A percentile compares a stretch with the other conserved stretches of the same genome.
phyloP scores from a whole-genome alignment of 768 basidiomycete genomes.

The Cyclocybe aegerita region DNA sequence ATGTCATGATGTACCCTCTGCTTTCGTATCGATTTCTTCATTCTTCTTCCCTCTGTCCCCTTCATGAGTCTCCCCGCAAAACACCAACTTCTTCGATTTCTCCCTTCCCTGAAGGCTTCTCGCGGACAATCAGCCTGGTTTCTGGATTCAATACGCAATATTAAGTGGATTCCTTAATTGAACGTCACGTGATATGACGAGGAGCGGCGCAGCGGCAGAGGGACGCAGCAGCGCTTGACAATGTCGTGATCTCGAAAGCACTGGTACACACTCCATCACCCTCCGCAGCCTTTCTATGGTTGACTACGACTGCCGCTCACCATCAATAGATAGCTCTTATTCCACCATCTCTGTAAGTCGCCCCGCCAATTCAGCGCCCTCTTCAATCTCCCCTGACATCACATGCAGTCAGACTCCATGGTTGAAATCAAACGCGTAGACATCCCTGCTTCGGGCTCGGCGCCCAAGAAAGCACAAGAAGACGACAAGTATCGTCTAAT shows the following conservation, averaged over 20 bases:
- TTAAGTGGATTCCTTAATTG: not conserved
- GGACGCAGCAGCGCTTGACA: not conserved
- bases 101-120: too few relatives aligned
- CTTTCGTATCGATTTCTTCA: conserved; percentile 14
- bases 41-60: not conserved
- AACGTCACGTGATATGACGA: conserved; percentile 20
- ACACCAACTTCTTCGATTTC: too few relatives aligned
- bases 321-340: conserved; percentile 23
- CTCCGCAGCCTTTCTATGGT: conserved; percentile 17
- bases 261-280: not conserved
- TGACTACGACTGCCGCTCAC: conserved; percentile 15
- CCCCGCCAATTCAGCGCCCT: not conserved
- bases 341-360: conserved; percentile 30
- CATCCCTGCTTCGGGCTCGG: conserved; percentile 19
- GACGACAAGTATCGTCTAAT: conserved; percentile 75
- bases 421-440: conserved; percentile 66
- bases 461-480: conserved; percentile 23
- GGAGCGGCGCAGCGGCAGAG: conserved; percentile 7
- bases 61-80: too few relatives aligned
- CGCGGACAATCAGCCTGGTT: too few relatives aligned
- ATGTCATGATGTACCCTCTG: conserved; percentile 18
- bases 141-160: not conserved
- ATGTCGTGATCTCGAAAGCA: not conserved
- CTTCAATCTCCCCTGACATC: not conserved
- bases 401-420: conserved; percentile 57